Evolutionary conservation across 306 rosid genomes (phyloP).

Genomic region (Coriaria nepalensis): DNA sequence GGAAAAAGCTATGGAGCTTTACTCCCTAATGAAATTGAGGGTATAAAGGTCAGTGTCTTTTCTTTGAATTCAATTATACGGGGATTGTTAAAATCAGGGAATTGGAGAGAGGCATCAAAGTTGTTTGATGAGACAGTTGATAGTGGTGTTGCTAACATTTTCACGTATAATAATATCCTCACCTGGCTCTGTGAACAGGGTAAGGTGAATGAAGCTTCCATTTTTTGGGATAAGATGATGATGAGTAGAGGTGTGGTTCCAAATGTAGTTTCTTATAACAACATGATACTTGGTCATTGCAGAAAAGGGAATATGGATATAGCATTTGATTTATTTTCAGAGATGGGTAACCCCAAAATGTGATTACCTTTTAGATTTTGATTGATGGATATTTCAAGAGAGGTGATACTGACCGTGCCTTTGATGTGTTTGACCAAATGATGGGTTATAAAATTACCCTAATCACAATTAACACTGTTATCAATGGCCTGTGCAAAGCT

Average conservation of each 20-base stretch:
- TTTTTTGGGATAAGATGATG: constrained; percentile 56
- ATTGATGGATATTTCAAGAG: constrained; percentile 47
- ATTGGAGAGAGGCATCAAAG: constrained; percentile 30
- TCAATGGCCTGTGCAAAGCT: constrained; percentile 66
- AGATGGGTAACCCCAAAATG: constrained; percentile 50
- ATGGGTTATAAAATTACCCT: constrained; percentile 37
- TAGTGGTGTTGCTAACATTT: constrained; percentile 33
- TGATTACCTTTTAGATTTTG: constrained; percentile 33
- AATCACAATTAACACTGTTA: constrained; percentile 29
- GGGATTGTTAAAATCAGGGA: constrained; percentile 32
- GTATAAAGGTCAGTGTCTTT: constrained; percentile 28
- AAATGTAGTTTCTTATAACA: constrained; percentile 45
- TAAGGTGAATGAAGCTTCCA: constrained; percentile 42
- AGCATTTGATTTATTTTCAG: constrained; percentile 28
- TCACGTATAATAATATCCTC: constrained; percentile 35
- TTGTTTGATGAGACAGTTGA: constrained; percentile 59
- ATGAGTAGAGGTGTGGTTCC: constrained; percentile 34
- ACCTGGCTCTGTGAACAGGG: constrained; percentile 36
- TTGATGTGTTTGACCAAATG: constrained; percentile 46
- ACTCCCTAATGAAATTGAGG: constrained; percentile 40
- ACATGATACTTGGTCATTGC: constrained; percentile 53
- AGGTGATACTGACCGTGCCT: constrained; percentile 33
- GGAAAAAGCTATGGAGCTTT: constrained; percentile 53
- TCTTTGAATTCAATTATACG: constrained; percentile 30
- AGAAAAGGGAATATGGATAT: constrained; percentile 35